These are phyloP conservation scores for Fusarium denticulatum DNA, from an alignment of 2,329 filamentous ascomycete genomes.

Conservation along the genomic window DNA sequence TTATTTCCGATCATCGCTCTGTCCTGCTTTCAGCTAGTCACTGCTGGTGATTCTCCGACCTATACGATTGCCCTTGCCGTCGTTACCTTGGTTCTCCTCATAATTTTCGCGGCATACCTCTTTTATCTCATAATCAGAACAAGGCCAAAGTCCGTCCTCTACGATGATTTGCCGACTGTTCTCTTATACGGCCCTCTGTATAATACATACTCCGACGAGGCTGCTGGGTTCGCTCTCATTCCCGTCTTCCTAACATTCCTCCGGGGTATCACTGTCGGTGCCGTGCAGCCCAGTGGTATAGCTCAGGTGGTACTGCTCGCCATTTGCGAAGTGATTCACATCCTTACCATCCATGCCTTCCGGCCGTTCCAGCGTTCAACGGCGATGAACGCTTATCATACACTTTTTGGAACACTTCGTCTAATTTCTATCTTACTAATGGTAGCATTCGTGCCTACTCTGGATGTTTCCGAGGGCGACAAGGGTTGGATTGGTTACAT, in stretches of 20 bases:
- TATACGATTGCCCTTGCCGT: constrained; percentile 80
- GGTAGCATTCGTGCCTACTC: constrained; percentile 84
- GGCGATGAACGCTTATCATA: constrained; percentile 97
- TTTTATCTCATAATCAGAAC: constrained; percentile 83
- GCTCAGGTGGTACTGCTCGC: constrained; percentile 92
- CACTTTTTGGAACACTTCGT: constrained; percentile 80
- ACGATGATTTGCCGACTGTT: constrained; percentile 91
- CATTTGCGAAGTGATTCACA: constrained; percentile 91
- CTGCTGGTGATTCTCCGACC: constrained; percentile 72
- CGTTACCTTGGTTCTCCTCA: constrained; percentile 75
- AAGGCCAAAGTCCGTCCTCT: constrained; percentile 85
- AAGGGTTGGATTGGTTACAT: constrained; percentile 97
- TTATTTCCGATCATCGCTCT: constrained; percentile 86
- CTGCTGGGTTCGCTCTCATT: constrained; percentile 87
- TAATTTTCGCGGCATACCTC: constrained; percentile 81
- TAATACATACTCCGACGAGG: constrained; percentile 96
- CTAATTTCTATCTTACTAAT: constrained; percentile 80
- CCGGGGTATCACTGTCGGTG: constrained; percentile 89
- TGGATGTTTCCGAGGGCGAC: constrained; percentile 79
- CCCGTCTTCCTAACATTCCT: constrained; percentile 86
- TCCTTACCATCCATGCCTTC: constrained; percentile 88
- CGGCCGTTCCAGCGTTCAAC: constrained; percentile 89
- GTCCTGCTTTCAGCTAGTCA: constrained; percentile 91
- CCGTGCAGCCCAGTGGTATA: constrained; percentile 90
- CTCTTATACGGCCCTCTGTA: constrained; percentile 93